Evolutionary conservation across 176 grass and related monocot genomes (phyloP).

Genomic region (Tillandsia fasciculata): DNA sequence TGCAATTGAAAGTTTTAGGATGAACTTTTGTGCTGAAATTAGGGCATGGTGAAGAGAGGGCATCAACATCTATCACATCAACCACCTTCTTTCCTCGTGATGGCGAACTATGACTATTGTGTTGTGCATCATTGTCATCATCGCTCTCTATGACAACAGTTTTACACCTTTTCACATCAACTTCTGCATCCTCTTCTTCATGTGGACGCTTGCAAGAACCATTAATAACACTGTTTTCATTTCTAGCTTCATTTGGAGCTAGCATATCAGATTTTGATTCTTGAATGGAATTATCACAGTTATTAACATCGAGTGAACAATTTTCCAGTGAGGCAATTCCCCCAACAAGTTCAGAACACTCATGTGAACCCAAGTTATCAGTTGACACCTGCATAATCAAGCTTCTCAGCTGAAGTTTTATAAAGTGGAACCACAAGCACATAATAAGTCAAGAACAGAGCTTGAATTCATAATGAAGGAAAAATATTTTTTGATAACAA

Average conservation of each 20-base stretch:
- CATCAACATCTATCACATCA: slow-evolving; percentile 72
- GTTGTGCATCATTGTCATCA: slow-evolving; percentile 39
- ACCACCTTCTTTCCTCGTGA: slow-evolving; percentile 37
- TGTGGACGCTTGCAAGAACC: slow-evolving; percentile 32
- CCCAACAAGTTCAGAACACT: slow-evolving; percentile 15
- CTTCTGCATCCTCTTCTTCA: slow-evolving; percentile 35
- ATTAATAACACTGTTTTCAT: slow-evolving; percentile 22
- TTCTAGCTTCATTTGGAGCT: background rate
- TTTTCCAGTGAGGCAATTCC: slow-evolving; percentile 25
- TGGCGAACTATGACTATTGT: slow-evolving; percentile 13
- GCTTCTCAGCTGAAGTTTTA: background rate
- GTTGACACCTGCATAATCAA: slow-evolving; percentile 8
- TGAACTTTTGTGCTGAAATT: slow-evolving; percentile 8
- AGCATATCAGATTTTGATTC: slow-evolving; percentile 15
- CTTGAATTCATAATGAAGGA: too few relatives aligned
- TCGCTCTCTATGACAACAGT: slow-evolving; percentile 61
- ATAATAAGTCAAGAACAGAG: too few relatives aligned
- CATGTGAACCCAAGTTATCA: slow-evolving; percentile 36
- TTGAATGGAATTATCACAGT: slow-evolving; percentile 17
- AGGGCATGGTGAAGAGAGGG: slow-evolving; percentile 39
- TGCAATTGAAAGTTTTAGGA: slow-evolving; percentile 52
- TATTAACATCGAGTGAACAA: slow-evolving; percentile 21
- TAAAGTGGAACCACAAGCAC: too few relatives aligned
- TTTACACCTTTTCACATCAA: slow-evolving; percentile 41
- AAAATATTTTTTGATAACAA: too few relatives aligned